These are phyloP conservation scores for Carex myosuroides DNA, from an alignment of 176 grass and related monocot genomes.

Conservation along the genomic window DNA sequence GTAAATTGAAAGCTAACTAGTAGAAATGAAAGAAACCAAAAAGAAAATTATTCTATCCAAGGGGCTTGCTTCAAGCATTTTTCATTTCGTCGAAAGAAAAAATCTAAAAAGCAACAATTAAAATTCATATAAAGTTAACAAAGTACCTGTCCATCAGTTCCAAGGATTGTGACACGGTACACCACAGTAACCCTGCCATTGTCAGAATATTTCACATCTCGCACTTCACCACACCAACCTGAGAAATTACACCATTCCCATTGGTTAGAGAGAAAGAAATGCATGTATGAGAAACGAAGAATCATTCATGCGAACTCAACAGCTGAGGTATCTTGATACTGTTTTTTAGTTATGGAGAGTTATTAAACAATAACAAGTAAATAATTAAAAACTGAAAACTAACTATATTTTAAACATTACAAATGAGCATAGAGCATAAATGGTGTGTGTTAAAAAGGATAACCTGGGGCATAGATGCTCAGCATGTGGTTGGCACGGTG, in stretches of 20 bases:
- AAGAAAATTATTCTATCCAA: background rate
- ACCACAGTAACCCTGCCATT: conserved; percentile 53
- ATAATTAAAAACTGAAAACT: background rate
- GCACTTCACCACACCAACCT: conserved; percentile 89
- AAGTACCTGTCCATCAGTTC: conserved; percentile 63
- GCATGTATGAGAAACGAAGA: background rate
- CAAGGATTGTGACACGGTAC: conserved; percentile 72
- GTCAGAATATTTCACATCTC: conserved; percentile 54
- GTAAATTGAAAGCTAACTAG: background rate
- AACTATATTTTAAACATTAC: background rate
- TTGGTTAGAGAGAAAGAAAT: background rate
- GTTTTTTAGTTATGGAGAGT: background rate
- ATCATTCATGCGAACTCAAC: background rate
- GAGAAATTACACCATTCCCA: background rate
- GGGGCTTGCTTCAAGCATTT: background rate
- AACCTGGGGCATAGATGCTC: conserved; percentile 96
- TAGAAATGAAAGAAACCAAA: background rate
- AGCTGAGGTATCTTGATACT: background rate
- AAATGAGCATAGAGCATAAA: background rate
- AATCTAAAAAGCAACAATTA: background rate
- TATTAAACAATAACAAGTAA: background rate
- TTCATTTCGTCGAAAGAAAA: background rate
- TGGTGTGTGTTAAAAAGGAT: background rate
- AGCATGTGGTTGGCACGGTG: conserved; percentile 89
- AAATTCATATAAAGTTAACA: background rate